phyloP scores from a whole-genome alignment of 2,329 filamentous ascomycete species.

The Fusarium caatingaense region DNA sequence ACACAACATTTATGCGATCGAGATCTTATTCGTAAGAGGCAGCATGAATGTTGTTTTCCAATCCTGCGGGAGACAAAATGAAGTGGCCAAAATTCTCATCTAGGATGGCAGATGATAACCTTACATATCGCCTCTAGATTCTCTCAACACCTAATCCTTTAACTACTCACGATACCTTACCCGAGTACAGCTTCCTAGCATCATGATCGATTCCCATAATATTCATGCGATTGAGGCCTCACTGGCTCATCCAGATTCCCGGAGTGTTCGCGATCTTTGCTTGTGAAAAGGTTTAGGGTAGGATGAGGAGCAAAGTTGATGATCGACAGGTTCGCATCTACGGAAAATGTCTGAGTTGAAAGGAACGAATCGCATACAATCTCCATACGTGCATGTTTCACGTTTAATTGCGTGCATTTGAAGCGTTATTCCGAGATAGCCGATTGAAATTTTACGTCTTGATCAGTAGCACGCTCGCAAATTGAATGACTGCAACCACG shows the following conservation, averaged over 20 bases:
- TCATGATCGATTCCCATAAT: neutral
- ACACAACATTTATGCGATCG: no score
- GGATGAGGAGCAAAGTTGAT: neutral
- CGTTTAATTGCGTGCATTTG: neutral
- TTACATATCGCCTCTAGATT: no score
- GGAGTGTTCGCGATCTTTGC: neutral
- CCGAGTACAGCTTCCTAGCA: no score
- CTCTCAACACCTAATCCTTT: no score
- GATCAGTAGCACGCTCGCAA: no score
- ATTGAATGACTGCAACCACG: no score
- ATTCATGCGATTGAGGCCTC: accelerated
- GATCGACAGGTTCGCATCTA: neutral
- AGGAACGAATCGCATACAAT: neutral
- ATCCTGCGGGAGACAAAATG: no score
- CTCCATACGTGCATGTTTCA: neutral
- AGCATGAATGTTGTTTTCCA: no score
- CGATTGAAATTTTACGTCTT: accelerated
- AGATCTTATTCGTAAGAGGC: neutral
- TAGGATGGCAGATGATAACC: no score
- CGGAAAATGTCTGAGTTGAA: neutral
- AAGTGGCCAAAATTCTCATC: accelerated
- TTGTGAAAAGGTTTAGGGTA: neutral
- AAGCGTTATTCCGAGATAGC: neutral
- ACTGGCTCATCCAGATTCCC: neutral
- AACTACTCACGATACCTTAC: neutral